Conservation (phyloP, 2,329 filamentous ascomycete genomes). For the Pseudogymnoascus sp. region DNA sequence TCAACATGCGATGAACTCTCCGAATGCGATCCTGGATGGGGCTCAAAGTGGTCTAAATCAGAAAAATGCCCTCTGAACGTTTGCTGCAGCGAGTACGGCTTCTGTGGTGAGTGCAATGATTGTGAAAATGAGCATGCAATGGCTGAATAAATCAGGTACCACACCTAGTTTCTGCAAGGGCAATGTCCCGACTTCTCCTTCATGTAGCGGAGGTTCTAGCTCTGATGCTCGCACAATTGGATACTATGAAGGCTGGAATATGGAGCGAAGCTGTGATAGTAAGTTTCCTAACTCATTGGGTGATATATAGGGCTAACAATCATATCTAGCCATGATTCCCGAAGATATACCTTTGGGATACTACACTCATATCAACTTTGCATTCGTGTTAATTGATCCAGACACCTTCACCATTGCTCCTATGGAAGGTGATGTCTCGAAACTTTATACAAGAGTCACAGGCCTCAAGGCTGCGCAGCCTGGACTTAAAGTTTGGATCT, state of each 20-base stretch:
- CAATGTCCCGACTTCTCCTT: constrained; percentile 2
- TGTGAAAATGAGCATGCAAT: background rate
- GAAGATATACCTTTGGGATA: constrained; percentile 21
- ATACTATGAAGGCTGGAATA: constrained; percentile 30
- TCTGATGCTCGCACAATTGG: constrained; percentile 21
- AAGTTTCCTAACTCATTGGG: background rate
- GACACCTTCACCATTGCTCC: constrained; percentile 22
- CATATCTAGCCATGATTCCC: constrained; percentile 13
- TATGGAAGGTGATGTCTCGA: constrained; percentile 18
- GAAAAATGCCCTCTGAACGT: constrained; percentile 31
- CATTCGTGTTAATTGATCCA: constrained; percentile 35
- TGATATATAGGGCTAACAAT: background rate
- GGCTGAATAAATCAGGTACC: constrained; percentile 6
- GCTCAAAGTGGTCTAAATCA: constrained; percentile 20
- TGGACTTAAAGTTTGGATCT: constrained; percentile 26
- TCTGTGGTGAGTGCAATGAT: constrained; percentile 24
- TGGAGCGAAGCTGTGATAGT: constrained; percentile 20
- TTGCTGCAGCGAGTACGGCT: constrained; percentile 31
- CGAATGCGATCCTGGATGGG: constrained; percentile 29
- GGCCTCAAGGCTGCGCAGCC: constrained; percentile 25
- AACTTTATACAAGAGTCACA: constrained; percentile 21
- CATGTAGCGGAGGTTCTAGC: background rate
- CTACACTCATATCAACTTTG: constrained; percentile 30
- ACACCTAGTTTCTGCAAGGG: constrained; percentile 11
- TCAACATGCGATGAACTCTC: constrained; percentile 24